A percentile compares a stretch with the other conserved stretches of the same genome.
Evolutionary conservation across 2,329 filamentous ascomycete genomes (phyloP).

Genomic region (Cordyceps cateniannulata): DNA sequence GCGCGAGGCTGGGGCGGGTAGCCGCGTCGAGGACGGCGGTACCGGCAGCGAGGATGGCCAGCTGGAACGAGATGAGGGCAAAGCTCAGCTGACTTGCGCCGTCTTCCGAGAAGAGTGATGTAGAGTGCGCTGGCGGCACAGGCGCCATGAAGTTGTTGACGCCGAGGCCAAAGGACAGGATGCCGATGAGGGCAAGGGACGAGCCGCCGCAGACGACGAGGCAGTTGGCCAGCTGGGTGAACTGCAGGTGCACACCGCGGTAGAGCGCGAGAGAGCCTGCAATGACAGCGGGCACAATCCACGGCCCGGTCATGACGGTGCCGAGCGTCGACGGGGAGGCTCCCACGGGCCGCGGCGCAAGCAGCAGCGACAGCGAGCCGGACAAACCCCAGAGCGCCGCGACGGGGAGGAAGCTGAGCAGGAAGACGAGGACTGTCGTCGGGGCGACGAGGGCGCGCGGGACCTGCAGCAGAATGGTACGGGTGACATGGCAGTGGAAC

Average conservation of each 20-base stretch:
- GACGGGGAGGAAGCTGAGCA: constrained; percentile 38
- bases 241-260: constrained; percentile 24
- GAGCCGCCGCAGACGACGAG: constrained; percentile 31
- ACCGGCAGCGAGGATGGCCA: constrained; percentile 42
- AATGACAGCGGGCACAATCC: constrained; percentile 32
- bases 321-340: constrained; percentile 36
- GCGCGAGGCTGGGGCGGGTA: constrained; percentile 35
- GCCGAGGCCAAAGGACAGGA: constrained; percentile 38
- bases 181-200: constrained; percentile 32
- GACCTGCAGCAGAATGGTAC: constrained; percentile 34
- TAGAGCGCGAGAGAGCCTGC: constrained; percentile 28
- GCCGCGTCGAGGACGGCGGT: constrained; percentile 34
- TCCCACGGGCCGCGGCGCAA: constrained; percentile 37
- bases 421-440: constrained; percentile 39
- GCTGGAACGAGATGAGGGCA: constrained; percentile 36
- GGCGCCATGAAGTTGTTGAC: constrained; percentile 26
- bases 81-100: constrained; percentile 26
- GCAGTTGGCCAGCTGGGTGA: constrained; percentile 27
- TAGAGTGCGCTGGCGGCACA: constrained; percentile 24
- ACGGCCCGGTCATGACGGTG: constrained; percentile 37
- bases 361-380: constrained; percentile 40
- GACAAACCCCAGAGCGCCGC: constrained; percentile 42
- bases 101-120: constrained; percentile 22
- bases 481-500: constrained; percentile 27
- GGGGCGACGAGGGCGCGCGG: constrained; percentile 44